Evolutionary conservation across 371 early-diverging fungal species (phyloP).

Genomic region (Circinella umbellata): DNA sequence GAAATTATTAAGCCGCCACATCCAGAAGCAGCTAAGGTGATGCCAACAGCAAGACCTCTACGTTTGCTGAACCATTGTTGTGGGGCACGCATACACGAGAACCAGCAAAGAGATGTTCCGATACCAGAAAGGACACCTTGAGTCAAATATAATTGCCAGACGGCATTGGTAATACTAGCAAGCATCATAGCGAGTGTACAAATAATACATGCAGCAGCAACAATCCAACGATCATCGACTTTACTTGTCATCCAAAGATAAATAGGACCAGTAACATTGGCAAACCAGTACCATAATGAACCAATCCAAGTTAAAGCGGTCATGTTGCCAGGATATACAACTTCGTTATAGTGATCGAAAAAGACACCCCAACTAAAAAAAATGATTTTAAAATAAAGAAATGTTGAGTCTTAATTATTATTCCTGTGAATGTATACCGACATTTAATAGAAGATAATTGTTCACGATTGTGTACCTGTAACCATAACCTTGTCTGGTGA

Average conservation of each 20-base stretch:
- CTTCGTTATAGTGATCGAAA: conserved; percentile 34
- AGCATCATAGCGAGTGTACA: conserved; percentile 50
- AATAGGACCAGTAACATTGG: conserved; percentile 40
- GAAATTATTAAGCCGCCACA: conserved; percentile 70
- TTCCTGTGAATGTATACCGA: no score
- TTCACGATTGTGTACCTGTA: conserved; percentile 15
- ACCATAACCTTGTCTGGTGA: conserved; percentile 32
- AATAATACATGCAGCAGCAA: conserved; percentile 33
- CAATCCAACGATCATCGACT: conserved; percentile 15
- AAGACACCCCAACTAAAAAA: conserved; percentile 38
- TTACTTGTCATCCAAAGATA: conserved; percentile 50
- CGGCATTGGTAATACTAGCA: conserved; percentile 24
- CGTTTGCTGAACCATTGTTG: conserved; percentile 11
- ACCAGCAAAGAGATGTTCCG: conserved; percentile 16
- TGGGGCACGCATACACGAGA: conserved; percentile 17
- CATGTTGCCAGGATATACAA: conserved; percentile 36
- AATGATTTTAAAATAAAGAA: conserved; percentile 17
- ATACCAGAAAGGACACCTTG: conserved; percentile 28
- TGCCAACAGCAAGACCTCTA: conserved; percentile 22
- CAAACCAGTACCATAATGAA: conserved; percentile 39
- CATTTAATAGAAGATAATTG: no score
- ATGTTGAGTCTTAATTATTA: not conserved
- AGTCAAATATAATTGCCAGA: conserved; percentile 31
- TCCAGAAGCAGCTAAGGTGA: conserved; percentile 60
- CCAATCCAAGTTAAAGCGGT: conserved; percentile 45